These are phyloP conservation scores for Puccinia coronata DNA, from an alignment of 1,284 basidiomycete genomes.

Conservation along the genomic window DNA sequence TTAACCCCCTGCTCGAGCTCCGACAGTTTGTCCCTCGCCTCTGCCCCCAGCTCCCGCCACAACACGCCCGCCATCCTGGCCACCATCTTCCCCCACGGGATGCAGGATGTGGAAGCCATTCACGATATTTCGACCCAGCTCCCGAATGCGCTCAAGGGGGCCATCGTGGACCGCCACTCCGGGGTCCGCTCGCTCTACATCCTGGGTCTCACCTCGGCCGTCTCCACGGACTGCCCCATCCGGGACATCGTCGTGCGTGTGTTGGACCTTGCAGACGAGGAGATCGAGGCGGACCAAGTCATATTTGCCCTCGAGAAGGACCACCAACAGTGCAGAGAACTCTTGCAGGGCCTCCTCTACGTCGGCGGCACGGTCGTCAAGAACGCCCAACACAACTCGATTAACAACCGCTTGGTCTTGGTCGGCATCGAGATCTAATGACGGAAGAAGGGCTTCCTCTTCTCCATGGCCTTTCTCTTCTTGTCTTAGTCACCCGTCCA, in stretches of 20 bases:
- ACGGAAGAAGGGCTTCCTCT: too few species aligned
- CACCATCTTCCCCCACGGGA: constrained; percentile 35
- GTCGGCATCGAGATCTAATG: constrained; percentile 46
- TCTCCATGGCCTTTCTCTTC: too few species aligned
- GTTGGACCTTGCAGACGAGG: constrained; percentile 43
- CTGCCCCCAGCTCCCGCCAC: not conserved
- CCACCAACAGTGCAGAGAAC: constrained; percentile 30
- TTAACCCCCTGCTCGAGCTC: constrained; percentile 42
- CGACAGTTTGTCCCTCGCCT: constrained; percentile 29
- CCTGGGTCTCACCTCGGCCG: constrained; percentile 23
- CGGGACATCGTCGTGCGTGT: constrained; percentile 27
- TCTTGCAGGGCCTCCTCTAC: constrained; percentile 46
- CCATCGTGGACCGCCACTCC: constrained; percentile 29
- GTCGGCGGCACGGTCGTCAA: constrained; percentile 41
- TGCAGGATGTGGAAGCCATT: constrained; percentile 34
- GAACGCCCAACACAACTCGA: constrained; percentile 22
- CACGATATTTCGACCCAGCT: constrained; percentile 38
- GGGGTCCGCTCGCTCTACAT: constrained; percentile 42
- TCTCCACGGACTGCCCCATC: not conserved
- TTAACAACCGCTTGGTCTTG: constrained; percentile 30
- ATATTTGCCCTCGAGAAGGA: constrained; percentile 43
- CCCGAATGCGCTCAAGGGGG: constrained; percentile 35
- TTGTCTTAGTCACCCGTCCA: too few species aligned
- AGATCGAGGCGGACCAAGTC: constrained; percentile 45
- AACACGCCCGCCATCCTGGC: constrained; percentile 3